Conservation (phyloP, 2,329 filamentous ascomycete species). For the Aureobasidium mangrovei region DNA sequence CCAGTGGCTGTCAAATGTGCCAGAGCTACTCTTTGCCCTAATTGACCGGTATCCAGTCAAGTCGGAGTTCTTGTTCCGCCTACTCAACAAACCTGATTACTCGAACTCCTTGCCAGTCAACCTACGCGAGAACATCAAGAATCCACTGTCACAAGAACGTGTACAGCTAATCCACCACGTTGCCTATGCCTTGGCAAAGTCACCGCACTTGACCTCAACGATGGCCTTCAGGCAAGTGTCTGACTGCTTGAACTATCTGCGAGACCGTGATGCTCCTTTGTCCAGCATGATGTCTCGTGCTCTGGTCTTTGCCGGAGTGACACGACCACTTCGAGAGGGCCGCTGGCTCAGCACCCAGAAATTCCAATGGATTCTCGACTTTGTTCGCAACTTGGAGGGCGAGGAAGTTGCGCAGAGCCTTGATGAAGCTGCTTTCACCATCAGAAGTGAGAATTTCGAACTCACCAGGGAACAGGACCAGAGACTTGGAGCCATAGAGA, state of each 20-base stretch:
- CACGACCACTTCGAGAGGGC: slow-evolving; percentile 33
- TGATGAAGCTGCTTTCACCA: slow-evolving; percentile 18
- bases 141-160: slow-evolving; percentile 28
- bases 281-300: slow-evolving; percentile 38
- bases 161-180: slow-evolving; percentile 38
- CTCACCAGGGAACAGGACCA: neutral
- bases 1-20: slow-evolving; percentile 17
- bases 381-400: slow-evolving; percentile 38
- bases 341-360: slow-evolving; percentile 26
- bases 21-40: slow-evolving; percentile 19
- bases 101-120: slow-evolving; percentile 15
- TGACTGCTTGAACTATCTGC: slow-evolving; percentile 39
- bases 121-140: neutral
- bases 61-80: slow-evolving; percentile 17
- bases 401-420: slow-evolving; percentile 30
- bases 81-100: slow-evolving; percentile 19
- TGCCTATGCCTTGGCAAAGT: slow-evolving; percentile 36
- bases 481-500: neutral
- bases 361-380: slow-evolving; percentile 36
- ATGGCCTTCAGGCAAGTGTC: slow-evolving; percentile 38
- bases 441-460: neutral
- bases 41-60: slow-evolving; percentile 14
- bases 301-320: slow-evolving; percentile 42
- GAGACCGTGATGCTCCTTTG: slow-evolving; percentile 34
- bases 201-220: slow-evolving; percentile 29